These are phyloP conservation scores for Naumovozyma baii DNA, from an alignment of 805 yeast species.

Conservation along the genomic window DNA sequence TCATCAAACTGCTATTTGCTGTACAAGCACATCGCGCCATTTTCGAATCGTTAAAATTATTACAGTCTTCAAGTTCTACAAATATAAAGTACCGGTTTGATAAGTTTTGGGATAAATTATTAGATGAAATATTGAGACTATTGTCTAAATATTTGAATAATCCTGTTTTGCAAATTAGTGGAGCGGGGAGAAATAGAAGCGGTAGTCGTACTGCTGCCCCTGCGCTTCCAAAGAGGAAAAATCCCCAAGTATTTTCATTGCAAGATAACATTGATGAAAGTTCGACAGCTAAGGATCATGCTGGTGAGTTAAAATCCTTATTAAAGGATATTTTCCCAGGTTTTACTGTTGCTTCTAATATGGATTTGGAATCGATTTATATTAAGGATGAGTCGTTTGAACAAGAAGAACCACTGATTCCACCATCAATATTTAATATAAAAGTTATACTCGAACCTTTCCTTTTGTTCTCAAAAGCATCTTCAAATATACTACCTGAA, in stretches of 20 bases:
- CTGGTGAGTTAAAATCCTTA: constrained; percentile 34
- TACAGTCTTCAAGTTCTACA: constrained; percentile 19
- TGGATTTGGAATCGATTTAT: constrained; percentile 36
- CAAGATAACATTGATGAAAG: constrained; percentile 23
- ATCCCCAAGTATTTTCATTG: constrained; percentile 15
- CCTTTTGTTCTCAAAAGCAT: constrained; percentile 54
- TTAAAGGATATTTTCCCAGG: constrained; percentile 69
- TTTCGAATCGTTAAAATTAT: constrained; percentile 40
- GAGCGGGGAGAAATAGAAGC: background rate
- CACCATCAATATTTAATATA: constrained; percentile 70
- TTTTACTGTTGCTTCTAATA: constrained; percentile 33
- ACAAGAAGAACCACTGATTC: constrained; percentile 55
- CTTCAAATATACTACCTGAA: constrained; percentile 35
- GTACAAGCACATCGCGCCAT: constrained; percentile 64
- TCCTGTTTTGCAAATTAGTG: constrained; percentile 5
- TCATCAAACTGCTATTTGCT: constrained; percentile 49
- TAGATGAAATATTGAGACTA: constrained; percentile 22
- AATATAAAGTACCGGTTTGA: constrained; percentile 30
- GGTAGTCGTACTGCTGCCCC: constrained; percentile 4
- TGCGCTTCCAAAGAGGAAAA: constrained; percentile 9
- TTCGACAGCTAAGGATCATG: constrained; percentile 25
- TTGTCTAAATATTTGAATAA: constrained; percentile 18
- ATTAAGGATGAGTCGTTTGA: constrained; percentile 52
- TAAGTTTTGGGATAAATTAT: constrained; percentile 38
- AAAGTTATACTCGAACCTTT: constrained; percentile 67